Evolutionary conservation across 371 early-diverging fungal genomes (phyloP), one percentile per base, ranked within the genome.

Genomic region (Lichtheimia corymbifera): DNA sequence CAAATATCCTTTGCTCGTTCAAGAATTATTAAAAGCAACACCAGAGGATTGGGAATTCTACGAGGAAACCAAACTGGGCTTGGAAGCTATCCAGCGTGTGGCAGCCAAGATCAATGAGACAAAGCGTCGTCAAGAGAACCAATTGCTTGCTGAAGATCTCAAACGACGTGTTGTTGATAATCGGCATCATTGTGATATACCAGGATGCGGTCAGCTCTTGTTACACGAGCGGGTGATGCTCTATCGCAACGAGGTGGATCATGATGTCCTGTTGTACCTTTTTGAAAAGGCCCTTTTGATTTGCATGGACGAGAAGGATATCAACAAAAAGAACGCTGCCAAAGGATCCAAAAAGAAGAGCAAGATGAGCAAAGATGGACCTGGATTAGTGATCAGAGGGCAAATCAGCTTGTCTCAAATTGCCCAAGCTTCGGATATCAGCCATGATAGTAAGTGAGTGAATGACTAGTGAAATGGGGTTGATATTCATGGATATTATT

Each of bases 81-180:
- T 88, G 20, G 83, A 81, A 4, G 82, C 92, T 5, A 90, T 96
- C 60, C 93, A 93, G 65, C 76, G 93, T 53, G 92, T 96, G 2
- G 91, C 94, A 13, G 91, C 90, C 59, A 79, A 84, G 20, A 92
- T 96, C 57, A 98, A 98, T 71, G 98, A 97, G 72, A 87, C 92
- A 0, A 85, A 88, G 64, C 88, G 97, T 52, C 80, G 82, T 58
- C 92, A 92, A 67, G 97, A 94, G 64, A 97, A 97, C 69, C 68
- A 78, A 44, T 55, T 75, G 12, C 76, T 87, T 13, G 90, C 91
- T 18, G 76, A 85, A 52, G 93, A 93, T 41, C 77, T 98, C 18
- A 83, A 85, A 63, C 83, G 85, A 35, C 84, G 87, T 18, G 88
- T 97, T 43, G 68, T 69, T 4, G 71, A 72, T 28, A 59, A 65